These are phyloP conservation scores for Torulaspora maleeae DNA, from an alignment of 805 yeast genomes.

Conservation along the genomic window DNA sequence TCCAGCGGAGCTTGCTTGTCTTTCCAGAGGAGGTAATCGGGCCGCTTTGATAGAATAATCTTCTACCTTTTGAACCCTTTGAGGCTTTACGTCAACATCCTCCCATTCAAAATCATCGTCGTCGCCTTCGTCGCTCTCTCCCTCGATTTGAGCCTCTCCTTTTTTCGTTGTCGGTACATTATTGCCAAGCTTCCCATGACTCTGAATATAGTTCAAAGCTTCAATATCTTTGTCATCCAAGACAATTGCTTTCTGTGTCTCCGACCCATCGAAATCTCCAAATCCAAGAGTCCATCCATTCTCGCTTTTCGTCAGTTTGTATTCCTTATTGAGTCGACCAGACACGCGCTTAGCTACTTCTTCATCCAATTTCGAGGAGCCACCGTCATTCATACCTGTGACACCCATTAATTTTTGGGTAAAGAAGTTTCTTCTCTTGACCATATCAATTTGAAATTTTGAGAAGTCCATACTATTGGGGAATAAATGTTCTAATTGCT, in stretches of 20 bases:
- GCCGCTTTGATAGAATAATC: constrained; percentile 43
- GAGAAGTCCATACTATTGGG: constrained; percentile 89
- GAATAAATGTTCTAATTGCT: constrained; percentile 76
- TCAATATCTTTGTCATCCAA: constrained; percentile 38
- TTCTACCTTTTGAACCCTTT: constrained; percentile 22
- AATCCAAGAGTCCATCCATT: constrained; percentile 82
- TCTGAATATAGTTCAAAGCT: constrained; percentile 5
- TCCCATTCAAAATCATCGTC: constrained; percentile 57
- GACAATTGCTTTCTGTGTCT: constrained; percentile 44
- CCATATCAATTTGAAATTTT: constrained; percentile 87
- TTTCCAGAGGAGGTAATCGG: constrained; percentile 35
- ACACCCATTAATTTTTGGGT: constrained; percentile 84
- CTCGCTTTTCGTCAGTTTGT: constrained; percentile 67
- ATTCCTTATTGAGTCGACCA: constrained; percentile 74
- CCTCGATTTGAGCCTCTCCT: constrained; percentile 7
- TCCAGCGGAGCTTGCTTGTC: constrained; percentile 20
- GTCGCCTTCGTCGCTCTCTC: constrained; percentile 22
- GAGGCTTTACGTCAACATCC: constrained; percentile 48
- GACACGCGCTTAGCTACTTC: constrained; percentile 52
- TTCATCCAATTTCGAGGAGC: constrained; percentile 33
- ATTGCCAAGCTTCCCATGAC: neutral
- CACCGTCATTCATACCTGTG: constrained; percentile 67
- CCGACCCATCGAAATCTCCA: constrained; percentile 41
- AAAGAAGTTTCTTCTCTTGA: constrained; percentile 81
- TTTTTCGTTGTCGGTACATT: neutral